These are phyloP conservation scores for Jackrogersella multiformis DNA, from an alignment of 495 filamentous ascomycete genomes.

Conservation along the genomic window DNA sequence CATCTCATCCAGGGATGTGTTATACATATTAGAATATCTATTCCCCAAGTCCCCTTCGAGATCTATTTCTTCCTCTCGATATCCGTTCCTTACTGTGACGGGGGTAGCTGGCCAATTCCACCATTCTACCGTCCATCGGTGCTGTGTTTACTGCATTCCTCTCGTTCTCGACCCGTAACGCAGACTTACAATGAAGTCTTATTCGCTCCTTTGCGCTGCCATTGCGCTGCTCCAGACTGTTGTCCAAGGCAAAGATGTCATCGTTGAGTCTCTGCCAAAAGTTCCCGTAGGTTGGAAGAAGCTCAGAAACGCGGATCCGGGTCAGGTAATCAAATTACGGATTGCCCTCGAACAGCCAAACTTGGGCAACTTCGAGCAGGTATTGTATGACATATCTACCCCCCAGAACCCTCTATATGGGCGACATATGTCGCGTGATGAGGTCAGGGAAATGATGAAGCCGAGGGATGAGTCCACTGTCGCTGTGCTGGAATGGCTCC, in stretches of 20 bases:
- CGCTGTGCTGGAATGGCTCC: constrained; percentile 61
- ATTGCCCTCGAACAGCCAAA: constrained; percentile 64
- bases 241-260: constrained; percentile 44
- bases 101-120: constrained; percentile 8
- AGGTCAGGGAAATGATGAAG: constrained; percentile 60
- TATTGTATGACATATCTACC: constrained; percentile 68
- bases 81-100: constrained; percentile 6
- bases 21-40: constrained; percentile 26
- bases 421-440: constrained; percentile 67
- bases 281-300: constrained; percentile 60
- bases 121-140: not conserved
- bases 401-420: constrained; percentile 70
- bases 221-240: constrained; percentile 36
- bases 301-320: constrained; percentile 47
- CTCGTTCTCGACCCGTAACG: not conserved
- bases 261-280: constrained; percentile 56
- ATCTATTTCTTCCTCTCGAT: constrained; percentile 3
- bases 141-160: not conserved
- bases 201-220: constrained; percentile 36
- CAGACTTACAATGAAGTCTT: constrained; percentile 32
- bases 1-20: constrained; percentile 16
- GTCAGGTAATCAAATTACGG: constrained; percentile 59
- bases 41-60: not conserved
- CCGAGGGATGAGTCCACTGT: constrained; percentile 55
- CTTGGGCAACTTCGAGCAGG: constrained; percentile 65